Base-by-base conservation (phyloP, 1,284 basidiomycete genomes). In the Leccinum angustisporum region DNA sequence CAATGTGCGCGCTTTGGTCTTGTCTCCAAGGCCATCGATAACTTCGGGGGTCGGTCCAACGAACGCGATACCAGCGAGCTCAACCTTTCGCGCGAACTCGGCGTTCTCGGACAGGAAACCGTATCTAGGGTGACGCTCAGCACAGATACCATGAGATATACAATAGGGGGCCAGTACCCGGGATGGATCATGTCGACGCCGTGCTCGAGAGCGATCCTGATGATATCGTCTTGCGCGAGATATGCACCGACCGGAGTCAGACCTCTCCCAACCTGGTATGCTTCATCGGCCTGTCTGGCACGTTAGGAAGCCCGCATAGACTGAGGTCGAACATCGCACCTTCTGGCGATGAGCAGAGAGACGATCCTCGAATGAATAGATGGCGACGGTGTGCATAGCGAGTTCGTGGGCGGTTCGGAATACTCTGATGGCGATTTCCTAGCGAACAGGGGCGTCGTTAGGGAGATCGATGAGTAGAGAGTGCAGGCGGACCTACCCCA, bases 111-210 rank as follows among this genome's bases (percentile, higher is more conserved):
- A 93, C 33, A 99, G 82, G 87, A 99, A 99, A 63, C 97, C 97
- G 75, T 98, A 98, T 63, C 94, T 96, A 62, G 14, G 36, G 48
- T 30, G 4, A 14, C 43, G 67, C 46, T 70, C 51, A 61, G 38
- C 48, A 40, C 52, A 58, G 18, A 25, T 13, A 21, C 14, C 48
- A 46, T 27, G 50, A 34, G 46, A 57, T 63, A 58, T 60, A 60
- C 18, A 56, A n/a, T 51, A n/a, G 9, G 55, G 51, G 46, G 60
- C 0, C 11, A 46, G 5, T 72, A 95, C 92, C 95, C 95, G 16
- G 96, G 96, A 79, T 98, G 97, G 75, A 99, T 99, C 97, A 99
- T 98, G 76, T 99, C 96, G 48, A 99, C 97, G 48, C 94, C 94
- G 79, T 98, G 95, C 77, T 99, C 96, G 57, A 97, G 83, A 33